phyloP scores from a whole-genome alignment of 2,329 filamentous ascomycete species.

The Ceratocystis harringtonii region DNA sequence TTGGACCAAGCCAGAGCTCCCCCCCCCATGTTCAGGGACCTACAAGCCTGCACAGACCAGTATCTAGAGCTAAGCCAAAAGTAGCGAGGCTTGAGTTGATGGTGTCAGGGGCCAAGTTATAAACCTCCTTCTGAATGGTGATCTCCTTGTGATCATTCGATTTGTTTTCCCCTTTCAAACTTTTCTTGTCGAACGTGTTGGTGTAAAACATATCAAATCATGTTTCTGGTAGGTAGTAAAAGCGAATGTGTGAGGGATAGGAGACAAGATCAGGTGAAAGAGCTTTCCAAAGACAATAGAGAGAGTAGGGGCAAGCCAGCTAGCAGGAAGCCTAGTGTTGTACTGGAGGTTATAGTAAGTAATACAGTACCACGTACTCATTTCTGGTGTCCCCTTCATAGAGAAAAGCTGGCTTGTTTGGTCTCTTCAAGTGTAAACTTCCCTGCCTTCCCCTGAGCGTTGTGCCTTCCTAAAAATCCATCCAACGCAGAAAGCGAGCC shows the following conservation, averaged over 20 bases:
- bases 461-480: conserved; percentile 3
- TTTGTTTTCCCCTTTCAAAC: background rate
- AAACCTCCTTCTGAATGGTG: background rate
- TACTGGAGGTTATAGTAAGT: background rate
- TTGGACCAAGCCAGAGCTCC: background rate
- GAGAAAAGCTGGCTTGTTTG: background rate
- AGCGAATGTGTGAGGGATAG: background rate
- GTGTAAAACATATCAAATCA: too few species aligned
- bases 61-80: background rate
- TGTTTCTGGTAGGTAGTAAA: too few species aligned
- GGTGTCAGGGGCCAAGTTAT: background rate
- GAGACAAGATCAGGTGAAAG: background rate
- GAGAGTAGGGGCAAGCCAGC: background rate
- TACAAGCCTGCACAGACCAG: conserved; percentile 1
- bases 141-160: background rate
- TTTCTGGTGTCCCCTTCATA: background rate
- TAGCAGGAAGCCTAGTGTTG: too few species aligned
- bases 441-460: conserved; percentile 7
- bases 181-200: background rate
- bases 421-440: background rate
- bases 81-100: background rate
- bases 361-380: background rate
- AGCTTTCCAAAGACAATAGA: background rate
- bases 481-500: background rate
- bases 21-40: background rate